Evolutionary conservation across 1,284 basidiomycete species (phyloP), one percentile per base, ranked within the genome.

Genomic region (Ustilago vetiveriae): DNA sequence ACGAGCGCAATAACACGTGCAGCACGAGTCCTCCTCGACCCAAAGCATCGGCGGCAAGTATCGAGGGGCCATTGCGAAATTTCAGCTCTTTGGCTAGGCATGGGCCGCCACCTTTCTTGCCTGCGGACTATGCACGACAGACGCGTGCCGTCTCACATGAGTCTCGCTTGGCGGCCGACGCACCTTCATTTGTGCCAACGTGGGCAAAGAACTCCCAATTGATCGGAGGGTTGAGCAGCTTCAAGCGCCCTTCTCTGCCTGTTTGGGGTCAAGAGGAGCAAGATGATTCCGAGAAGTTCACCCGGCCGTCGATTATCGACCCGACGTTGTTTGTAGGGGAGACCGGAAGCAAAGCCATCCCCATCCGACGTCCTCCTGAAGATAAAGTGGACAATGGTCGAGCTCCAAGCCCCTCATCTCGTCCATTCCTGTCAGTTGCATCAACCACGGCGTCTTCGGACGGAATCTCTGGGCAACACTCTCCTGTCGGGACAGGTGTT

Each of bases 1-100:
- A 60, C 23, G 60, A 67, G 14, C 53, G 40, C 17, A 22, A 55
- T 14, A 42, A 33, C 17, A 27, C 13, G 14, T 59, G 54, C 33
- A 38, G 54, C 21, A 42, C 44, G 4, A 71, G 59, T 26, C 74
- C 71, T 26, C 66, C 63, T 16, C 55, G 75, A 13, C 75, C 72
- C 3, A 44, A 37, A 23, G 46, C 58, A 10, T 76, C 75, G 8
- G 45, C 75, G 1, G 75, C 75, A 16, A 74, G 59, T 33, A 75
- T 77, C 68, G 73, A 75, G 42, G 74, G 75, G 1, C 70, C 73
- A 0, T 41, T 75, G 26, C 70, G 75, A 6, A 52, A 49, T 35
- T 71, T 56, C 36, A 65, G 68, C 49, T 38, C 68, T 3, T 40
- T 71, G 23, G 38, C 62, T 3, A 56, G 58, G 22, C 30, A 52